Evolutionary conservation across 2,329 filamentous ascomycete species (phyloP).

Genomic region (Fusarium brachygibbosum): DNA sequence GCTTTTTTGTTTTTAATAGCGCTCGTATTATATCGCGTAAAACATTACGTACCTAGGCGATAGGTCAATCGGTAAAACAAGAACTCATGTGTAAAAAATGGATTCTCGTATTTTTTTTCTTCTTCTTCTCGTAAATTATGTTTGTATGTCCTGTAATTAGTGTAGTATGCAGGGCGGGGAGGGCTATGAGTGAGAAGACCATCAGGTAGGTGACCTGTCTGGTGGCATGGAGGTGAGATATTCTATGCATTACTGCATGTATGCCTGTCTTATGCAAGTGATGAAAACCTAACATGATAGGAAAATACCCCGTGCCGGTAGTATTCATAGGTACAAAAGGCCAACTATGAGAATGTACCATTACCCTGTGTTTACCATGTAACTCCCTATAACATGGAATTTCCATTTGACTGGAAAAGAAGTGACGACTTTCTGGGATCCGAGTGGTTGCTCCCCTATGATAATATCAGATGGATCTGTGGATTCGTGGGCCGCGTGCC

Average conservation of each 20-base stretch:
- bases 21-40: neutral
- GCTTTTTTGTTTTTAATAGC: slow-evolving; percentile 1
- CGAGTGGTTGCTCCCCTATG: slow-evolving; percentile 38
- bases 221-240: slow-evolving; percentile 1
- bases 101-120: slow-evolving; percentile 20
- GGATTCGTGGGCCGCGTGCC: slow-evolving; percentile 18
- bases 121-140: neutral
- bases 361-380: neutral
- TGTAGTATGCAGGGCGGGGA: slow-evolving; percentile 10
- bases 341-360: neutral
- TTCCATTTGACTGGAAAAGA: slow-evolving; percentile 6
- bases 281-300: neutral
- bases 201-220: neutral
- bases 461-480: slow-evolving; percentile 33
- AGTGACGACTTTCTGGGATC: slow-evolving; percentile 24
- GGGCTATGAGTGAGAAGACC: neutral
- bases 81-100: slow-evolving; percentile 4
- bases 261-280: slow-evolving; percentile 19
- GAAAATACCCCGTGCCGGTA: neutral
- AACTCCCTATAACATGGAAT: neutral
- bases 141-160: neutral
- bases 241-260: slow-evolving; percentile 28
- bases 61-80: slow-evolving; percentile 1
- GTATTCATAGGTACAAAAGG: neutral
- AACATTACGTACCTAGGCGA: neutral